Evolutionary conservation across 2,329 filamentous ascomycete species (phyloP).

Genomic region (Shiraia sp.): DNA sequence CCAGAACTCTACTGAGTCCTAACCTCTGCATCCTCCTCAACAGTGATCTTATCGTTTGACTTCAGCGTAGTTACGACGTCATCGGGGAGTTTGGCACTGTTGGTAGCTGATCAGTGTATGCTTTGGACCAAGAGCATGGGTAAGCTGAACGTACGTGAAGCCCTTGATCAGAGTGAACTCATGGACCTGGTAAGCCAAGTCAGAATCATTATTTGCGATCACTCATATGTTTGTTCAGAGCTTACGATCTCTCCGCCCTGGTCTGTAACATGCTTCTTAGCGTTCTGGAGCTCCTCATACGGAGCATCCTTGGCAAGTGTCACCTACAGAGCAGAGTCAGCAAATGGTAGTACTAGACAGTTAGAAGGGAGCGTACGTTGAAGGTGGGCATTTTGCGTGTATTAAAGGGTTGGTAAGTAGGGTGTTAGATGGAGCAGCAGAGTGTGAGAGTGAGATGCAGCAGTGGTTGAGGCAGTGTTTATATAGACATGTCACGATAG

Average conservation of each 20-base stretch:
- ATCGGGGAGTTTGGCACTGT: slow-evolving; percentile 72
- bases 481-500: slow-evolving; percentile 20
- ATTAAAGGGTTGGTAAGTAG: slow-evolving; percentile 3
- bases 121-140: not conserved
- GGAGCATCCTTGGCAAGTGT: slow-evolving; percentile 75
- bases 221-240: too few relatives aligned
- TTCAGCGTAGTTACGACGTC: slow-evolving; percentile 69
- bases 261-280: slow-evolving; percentile 73
- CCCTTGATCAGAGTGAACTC: slow-evolving; percentile 89
- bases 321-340: slow-evolving; percentile 59
- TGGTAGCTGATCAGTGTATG: slow-evolving; percentile 7
- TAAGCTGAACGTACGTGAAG: slow-evolving; percentile 74
- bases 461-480: slow-evolving; percentile 12
- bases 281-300: slow-evolving; percentile 70
- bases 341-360: slow-evolving; percentile 1
- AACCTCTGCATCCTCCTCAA: slow-evolving; percentile 75
- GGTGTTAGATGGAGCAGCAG: slow-evolving; percentile 14
- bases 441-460: slow-evolving; percentile 10
- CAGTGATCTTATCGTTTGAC: slow-evolving; percentile 72
- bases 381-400: slow-evolving; percentile 19
- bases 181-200: too few relatives aligned
- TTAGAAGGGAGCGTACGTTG: slow-evolving; percentile 11
- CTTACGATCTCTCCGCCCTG: slow-evolving; percentile 76
- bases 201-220: too few relatives aligned
- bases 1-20: slow-evolving; percentile 65